Conservation (phyloP, 371 early-diverging fungal genomes). For the Saksenaea vasiformis region DNA sequence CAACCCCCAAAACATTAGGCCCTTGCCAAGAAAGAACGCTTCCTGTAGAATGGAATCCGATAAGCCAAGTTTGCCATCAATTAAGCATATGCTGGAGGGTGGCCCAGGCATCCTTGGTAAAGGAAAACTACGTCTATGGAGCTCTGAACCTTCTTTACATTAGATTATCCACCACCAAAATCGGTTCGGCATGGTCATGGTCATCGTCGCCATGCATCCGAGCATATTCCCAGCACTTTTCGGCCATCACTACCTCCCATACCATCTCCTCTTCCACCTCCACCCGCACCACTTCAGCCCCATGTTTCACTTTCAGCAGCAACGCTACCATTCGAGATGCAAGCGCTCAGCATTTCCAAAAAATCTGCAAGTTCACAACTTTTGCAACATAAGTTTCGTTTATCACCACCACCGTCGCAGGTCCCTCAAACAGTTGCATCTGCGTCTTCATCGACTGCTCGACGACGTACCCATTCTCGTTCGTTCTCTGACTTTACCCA, state of each 20-base stretch:
- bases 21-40: not conserved
- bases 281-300: not conserved
- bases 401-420: not conserved
- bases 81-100: slow-evolving; percentile 25
- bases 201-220: slow-evolving; percentile 30
- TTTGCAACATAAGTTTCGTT: not conserved
- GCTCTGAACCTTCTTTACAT: not conserved
- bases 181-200: not conserved
- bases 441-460: slow-evolving; percentile 17
- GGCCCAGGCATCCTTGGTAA: slow-evolving; percentile 3
- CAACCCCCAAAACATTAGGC: not conserved
- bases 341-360: not conserved
- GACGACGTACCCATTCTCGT: slow-evolving; percentile 43
- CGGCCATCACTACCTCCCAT: not conserved
- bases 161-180: slow-evolving; percentile 1
- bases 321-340: not conserved
- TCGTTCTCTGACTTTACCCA: slow-evolving; percentile 55
- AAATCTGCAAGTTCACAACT: not conserved
- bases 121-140: not conserved
- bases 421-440: slow-evolving; percentile 9
- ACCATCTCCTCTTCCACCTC: not conserved
- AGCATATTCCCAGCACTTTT: not conserved
- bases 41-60: slow-evolving; percentile 16
- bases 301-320: not conserved
- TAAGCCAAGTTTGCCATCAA: slow-evolving; percentile 27